These are phyloP conservation scores for Gymnopilus junonius DNA, from an alignment of 768 basidiomycete species.

Conservation along the genomic window DNA sequence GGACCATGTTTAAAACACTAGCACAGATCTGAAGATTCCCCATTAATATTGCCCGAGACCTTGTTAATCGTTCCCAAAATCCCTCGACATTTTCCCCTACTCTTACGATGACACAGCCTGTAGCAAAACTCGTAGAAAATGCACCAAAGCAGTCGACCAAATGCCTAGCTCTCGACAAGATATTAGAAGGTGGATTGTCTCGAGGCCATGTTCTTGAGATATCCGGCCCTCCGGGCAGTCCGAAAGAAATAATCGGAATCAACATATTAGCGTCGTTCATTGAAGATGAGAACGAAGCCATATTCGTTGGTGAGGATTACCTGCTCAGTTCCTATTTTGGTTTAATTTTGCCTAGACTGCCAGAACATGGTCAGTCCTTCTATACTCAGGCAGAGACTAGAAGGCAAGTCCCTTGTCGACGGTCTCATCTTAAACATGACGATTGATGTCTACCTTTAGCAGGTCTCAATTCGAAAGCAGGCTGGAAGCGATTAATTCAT, in stretches of 20 bases:
- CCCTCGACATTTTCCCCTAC: constrained; percentile 27
- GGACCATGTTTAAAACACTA: not conserved
- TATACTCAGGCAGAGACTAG: constrained; percentile 29
- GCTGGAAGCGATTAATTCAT: constrained; percentile 31
- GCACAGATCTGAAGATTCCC: constrained; percentile 56
- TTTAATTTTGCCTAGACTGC: constrained; percentile 40
- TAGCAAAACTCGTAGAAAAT: constrained; percentile 42
- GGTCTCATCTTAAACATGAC: not conserved
- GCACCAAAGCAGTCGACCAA: constrained; percentile 41
- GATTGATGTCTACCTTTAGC: constrained; percentile 10
- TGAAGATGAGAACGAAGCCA: constrained; percentile 50
- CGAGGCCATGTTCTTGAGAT: constrained; percentile 71
- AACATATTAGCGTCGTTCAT: constrained; percentile 54
- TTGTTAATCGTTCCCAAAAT: constrained; percentile 47
- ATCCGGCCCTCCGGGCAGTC: constrained; percentile 76
- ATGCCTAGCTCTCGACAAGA: constrained; percentile 55
- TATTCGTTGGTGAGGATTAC: constrained; percentile 62
- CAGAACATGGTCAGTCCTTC: constrained; percentile 47
- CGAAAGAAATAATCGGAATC: constrained; percentile 60
- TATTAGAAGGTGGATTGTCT: constrained; percentile 67
- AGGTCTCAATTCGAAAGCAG: constrained; percentile 2
- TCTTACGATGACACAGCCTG: constrained; percentile 57
- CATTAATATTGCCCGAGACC: constrained; percentile 45
- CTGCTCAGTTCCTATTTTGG: constrained; percentile 5
- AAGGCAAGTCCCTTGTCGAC: constrained; percentile 24